phyloP scores from a whole-genome alignment of 2,329 filamentous ascomycete genomes.

The Aspergillus thermomutatus region DNA sequence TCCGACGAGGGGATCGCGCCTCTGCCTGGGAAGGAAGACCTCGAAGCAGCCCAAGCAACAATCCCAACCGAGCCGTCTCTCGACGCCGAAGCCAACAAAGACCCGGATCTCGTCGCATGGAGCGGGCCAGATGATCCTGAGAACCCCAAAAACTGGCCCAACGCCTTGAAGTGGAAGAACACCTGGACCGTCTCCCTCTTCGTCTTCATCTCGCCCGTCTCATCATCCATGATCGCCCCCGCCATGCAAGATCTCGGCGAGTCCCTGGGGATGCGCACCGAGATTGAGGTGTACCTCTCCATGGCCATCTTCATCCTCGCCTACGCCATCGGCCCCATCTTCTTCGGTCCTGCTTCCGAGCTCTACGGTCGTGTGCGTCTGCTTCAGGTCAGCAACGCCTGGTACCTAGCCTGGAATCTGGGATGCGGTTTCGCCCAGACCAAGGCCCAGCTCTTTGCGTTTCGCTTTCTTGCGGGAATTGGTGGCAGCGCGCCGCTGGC shows the following conservation, averaged over 20 bases:
- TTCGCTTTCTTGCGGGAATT: slow-evolving; percentile 57
- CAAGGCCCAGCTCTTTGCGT: slow-evolving; percentile 53
- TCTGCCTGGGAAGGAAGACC: not conserved
- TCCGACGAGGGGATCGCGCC: not conserved
- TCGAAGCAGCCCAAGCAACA: not conserved
- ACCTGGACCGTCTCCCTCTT: not conserved
- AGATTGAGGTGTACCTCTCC: not conserved
- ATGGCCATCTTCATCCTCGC: not conserved
- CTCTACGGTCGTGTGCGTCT: slow-evolving; percentile 11
- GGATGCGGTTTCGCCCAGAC: slow-evolving; percentile 41
- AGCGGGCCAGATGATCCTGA: not conserved
- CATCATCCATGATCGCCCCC: not conserved
- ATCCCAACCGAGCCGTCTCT: not conserved
- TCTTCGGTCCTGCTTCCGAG: slow-evolving; percentile 15
- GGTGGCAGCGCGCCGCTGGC: slow-evolving; percentile 40
- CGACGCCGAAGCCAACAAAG: not conserved
- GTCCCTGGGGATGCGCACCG: not conserved
- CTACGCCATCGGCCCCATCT: slow-evolving; percentile 1
- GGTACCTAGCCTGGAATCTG: slow-evolving; percentile 14
- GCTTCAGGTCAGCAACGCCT: slow-evolving; percentile 12
- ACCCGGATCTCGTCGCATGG: not conserved
- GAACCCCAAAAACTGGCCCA: not conserved
- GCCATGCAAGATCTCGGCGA: not conserved
- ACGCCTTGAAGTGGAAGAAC: not conserved
- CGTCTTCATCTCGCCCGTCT: not conserved